Evolutionary conservation across 495 filamentous ascomycete genomes (phyloP), one percentile per base, ranked within the genome.

Genomic region (Trichoderma gamsii): DNA sequence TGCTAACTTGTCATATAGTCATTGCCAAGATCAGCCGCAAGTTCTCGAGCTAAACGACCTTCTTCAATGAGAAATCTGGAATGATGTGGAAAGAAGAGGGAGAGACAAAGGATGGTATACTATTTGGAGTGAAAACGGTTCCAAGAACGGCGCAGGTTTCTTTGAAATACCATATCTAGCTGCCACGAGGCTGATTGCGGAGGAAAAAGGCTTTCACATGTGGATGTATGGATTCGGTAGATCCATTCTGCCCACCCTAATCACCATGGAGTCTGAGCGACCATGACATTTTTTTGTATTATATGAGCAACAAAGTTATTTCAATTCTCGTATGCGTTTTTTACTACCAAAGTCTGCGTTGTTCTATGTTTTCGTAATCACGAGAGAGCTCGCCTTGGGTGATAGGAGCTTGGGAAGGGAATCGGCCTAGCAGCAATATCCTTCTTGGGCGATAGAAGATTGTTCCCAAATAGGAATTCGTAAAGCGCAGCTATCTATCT

Each of bases 11-110:
- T 74, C 27, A 41, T 72, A 49, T 70, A 98, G 94, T 98, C 78
- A 95, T 98, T 77, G 94, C 94, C 77, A 98, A 98, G 87, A 80
- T 98, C 75, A 93, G 92, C 73, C 88, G 92, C 80, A 91, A 89
- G 78, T 97, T 97, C 85, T 93, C 92, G 51, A 88, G 80, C 78
- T 88, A 85, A 74, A 68, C 32, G 65, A 23, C 46, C 41, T 52
- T 52, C 4, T 52, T 21, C 9, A 2, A n/a, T 23, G 49, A 5
- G 35, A 38, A 38, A 52, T 52, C 4, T 25, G 49, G 64, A 23
- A 9, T 21, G 67, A 69, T 63, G 51, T 29, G 9, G 32, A 29
- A 43, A 44, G 41, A 56, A 56, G 44, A 68, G 46, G 63, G 49
- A 61, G 8, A 23, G 35, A 41, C 46, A 46, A 65, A 65, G 43